These are phyloP conservation scores for Penicillium sp. DNA, from an alignment of 2,329 filamentous ascomycete genomes.

Conservation along the genomic window DNA sequence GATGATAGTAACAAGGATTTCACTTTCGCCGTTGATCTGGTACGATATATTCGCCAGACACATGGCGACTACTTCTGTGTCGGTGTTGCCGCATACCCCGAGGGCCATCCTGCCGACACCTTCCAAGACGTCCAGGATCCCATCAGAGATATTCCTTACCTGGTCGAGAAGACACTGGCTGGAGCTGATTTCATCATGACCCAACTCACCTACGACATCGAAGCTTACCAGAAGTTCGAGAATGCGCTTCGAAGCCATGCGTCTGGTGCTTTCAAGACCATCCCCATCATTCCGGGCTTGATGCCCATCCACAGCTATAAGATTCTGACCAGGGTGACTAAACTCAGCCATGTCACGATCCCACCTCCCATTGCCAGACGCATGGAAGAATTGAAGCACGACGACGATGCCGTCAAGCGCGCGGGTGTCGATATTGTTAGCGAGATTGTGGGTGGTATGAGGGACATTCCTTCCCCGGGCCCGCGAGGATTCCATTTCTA, in stretches of 20 bases:
- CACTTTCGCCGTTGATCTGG: conserved; percentile 82
- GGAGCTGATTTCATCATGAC: conserved; percentile 99
- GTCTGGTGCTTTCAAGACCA: conserved; percentile 78
- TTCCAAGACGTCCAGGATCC: conserved; percentile 74
- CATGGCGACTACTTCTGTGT: conserved; percentile 96
- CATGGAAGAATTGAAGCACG: conserved; percentile 47
- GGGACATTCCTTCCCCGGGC: conserved; percentile 57
- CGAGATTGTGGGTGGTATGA: conserved; percentile 78
- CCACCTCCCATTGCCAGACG: conserved; percentile 68
- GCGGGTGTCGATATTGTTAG: conserved; percentile 63
- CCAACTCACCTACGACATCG: conserved; percentile 89
- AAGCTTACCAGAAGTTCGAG: conserved; percentile 80
- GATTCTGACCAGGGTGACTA: conserved; percentile 89
- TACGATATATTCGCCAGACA: conserved; percentile 78
- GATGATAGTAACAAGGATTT: conserved; percentile 72
- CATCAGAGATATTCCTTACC: conserved; percentile 71
- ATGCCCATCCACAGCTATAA: conserved; percentile 99
- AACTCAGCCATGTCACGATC: conserved; percentile 84
- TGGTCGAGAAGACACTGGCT: conserved; percentile 85
- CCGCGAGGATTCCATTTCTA: conserved; percentile 94
- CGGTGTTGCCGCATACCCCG: conserved; percentile 90
- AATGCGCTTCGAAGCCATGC: conserved; percentile 71
- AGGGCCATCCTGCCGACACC: conserved; percentile 89
- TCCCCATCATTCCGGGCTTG: conserved; percentile 88
- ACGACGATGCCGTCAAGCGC: conserved; percentile 50